Percentiles rank a stretch among this genome's conserved stretches.
These are phyloP conservation scores for Sclerospora graminicola DNA, from an alignment of 352 stramenopile genomes.

Conservation along the genomic window DNA sequence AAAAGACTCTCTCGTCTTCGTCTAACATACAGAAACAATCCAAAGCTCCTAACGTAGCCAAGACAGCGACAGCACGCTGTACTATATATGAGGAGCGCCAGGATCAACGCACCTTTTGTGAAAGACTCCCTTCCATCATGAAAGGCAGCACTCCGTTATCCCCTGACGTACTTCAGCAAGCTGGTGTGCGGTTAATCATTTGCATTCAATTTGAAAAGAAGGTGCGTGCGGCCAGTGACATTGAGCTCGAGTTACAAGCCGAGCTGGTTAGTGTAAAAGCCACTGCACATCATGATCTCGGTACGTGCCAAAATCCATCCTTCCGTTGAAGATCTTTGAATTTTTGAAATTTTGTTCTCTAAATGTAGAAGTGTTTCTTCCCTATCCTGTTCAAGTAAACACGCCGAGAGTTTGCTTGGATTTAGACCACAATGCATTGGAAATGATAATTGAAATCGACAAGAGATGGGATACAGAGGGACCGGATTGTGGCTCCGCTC, in stretches of 20 bases:
- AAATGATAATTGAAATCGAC: slow-evolving; percentile 32
- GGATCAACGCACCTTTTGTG: slow-evolving; percentile 14
- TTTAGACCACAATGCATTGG: slow-evolving; percentile 23
- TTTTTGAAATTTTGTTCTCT: not conserved
- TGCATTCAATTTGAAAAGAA: slow-evolving; percentile 30
- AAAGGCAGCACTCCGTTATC: slow-evolving; percentile 36
- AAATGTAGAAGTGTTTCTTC: slow-evolving; percentile 46
- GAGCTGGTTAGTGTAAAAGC: slow-evolving; percentile 44
- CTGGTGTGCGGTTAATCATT: slow-evolving; percentile 24
- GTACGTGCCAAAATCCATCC: slow-evolving; percentile 18
- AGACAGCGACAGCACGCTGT: slow-evolving; percentile 23
- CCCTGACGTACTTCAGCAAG: slow-evolving; percentile 24
- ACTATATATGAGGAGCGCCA: slow-evolving; percentile 33
- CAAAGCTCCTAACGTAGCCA: slow-evolving; percentile 2
- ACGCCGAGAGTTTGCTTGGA: slow-evolving; percentile 29
- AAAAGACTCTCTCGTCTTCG: slow-evolving; percentile 2
- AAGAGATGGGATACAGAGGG: slow-evolving; percentile 33
- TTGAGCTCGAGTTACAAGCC: slow-evolving; percentile 39
- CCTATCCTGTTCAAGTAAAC: slow-evolving; percentile 40
- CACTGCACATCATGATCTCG: slow-evolving; percentile 34
- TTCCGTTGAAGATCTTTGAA: not conserved
- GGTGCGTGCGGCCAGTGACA: slow-evolving; percentile 17
- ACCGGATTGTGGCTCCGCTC: slow-evolving; percentile 46
- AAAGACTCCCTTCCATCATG: slow-evolving; percentile 21
- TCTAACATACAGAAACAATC: not conserved